Base-by-base conservation (phyloP, 202 grass and related monocot genomes). In the Zizania palustris region DNA sequence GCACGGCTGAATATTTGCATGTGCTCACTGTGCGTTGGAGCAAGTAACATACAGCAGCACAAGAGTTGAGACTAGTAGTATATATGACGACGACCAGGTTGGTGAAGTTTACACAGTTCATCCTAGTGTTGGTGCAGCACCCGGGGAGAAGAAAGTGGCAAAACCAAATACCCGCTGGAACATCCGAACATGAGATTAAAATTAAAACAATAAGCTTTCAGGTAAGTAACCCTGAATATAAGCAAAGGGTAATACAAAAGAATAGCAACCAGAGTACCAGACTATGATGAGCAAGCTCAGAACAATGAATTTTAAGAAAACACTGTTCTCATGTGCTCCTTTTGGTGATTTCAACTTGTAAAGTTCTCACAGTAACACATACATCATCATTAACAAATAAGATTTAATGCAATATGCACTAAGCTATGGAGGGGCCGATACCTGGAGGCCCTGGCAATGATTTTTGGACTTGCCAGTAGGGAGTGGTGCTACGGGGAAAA, bases 101-200 rank as follows among this genome's bases (percentile, higher is more conserved):
- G 4, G 71, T 86, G 70, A 85, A 86, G 60, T 90, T 93, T 35
- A 85, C 46, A 67, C 15, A 6, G 33, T 55, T 4, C 75, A 43
- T 9, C 85, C 73, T 3, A 84, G 12, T 20, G 75, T 51, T 4
- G 82, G 75, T 15, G 82, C 63, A 51, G 71, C 87, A 6, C 82
- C 79, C 20, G 85, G 82, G 75, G 83, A 88, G 75, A 93, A 85
- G 82, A 89, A 92, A 72, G 57, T 88, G 16, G 60, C 22, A 58
- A 90, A 73, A 0, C 88, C 91, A 40, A 85, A 66, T 49, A 88
- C 42, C 87, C 87, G 88, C 91, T 93, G 85, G 37, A 55, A 20
- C 19, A 55, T 19, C 51, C 28, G 28, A 74, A 83, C 15, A 69
- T 82, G 55, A 33, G n/a, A 69, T 9, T 48, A 61, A 16, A 55